phyloP scores from a whole-genome alignment of 1,139 yeast genomes.

The Magnusiomyces tetraspermus region DNA sequence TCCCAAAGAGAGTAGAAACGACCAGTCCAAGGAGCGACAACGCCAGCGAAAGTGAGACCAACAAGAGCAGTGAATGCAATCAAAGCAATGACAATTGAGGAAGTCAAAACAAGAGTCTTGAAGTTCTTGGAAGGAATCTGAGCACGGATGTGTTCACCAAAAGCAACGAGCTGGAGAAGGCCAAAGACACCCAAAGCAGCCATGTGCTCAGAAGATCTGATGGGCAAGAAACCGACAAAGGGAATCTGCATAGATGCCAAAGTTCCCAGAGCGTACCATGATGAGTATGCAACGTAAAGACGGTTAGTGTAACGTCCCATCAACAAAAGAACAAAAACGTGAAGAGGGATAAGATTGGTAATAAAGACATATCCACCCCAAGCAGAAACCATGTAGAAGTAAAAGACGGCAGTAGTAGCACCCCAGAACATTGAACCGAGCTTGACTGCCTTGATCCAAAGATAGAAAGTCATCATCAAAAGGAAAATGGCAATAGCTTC shows the following conservation, averaged over 20 bases:
- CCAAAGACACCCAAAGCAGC: constrained; percentile 97
- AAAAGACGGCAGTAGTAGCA: constrained; percentile 72
- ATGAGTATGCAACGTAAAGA: constrained; percentile 82
- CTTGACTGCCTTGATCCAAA: constrained; percentile 92
- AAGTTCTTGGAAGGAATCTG: constrained; percentile 69
- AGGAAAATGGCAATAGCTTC: constrained; percentile 98
- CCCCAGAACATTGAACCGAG: constrained; percentile 84
- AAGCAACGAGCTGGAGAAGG: constrained; percentile 77
- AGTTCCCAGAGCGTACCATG: constrained; percentile 97
- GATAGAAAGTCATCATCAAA: constrained; percentile 88
- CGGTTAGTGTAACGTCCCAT: constrained; percentile 91
- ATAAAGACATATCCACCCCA: constrained; percentile 99
- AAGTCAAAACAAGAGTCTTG: constrained; percentile 56
- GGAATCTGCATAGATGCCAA: constrained; percentile 98
- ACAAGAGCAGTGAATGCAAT: constrained; percentile 66
- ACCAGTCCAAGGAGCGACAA: constrained; percentile 99
- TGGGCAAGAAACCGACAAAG: constrained; percentile 93
- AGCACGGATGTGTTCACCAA: constrained; percentile 72
- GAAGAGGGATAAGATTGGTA: constrained; percentile 94
- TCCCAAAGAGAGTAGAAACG: constrained; percentile 98
- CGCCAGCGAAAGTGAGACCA: constrained; percentile 77
- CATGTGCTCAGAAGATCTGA: constrained; percentile 97
- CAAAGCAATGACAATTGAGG: constrained; percentile 45
- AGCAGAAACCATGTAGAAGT: constrained; percentile 99
- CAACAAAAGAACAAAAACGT: constrained; percentile 75